phyloP scores from a whole-genome alignment of 2,329 filamentous ascomycete genomes.

The Cercospora janseana region DNA sequence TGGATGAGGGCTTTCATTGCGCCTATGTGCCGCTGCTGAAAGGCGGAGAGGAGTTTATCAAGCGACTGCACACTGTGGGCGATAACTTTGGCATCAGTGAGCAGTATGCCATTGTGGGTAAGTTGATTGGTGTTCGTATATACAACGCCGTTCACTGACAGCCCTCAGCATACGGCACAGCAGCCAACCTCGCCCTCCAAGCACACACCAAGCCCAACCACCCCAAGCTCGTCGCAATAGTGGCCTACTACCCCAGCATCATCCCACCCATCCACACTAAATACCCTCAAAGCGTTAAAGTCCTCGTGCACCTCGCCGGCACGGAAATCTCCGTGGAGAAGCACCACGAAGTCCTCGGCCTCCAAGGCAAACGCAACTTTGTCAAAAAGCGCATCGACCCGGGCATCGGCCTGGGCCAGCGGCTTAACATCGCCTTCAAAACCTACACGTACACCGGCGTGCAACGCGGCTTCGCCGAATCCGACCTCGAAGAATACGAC shows the following conservation, averaged over 20 bases:
- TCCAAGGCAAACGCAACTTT: constrained; percentile 53
- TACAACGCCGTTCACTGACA: constrained; percentile 1
- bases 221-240: constrained; percentile 58
- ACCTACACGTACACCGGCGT: constrained; percentile 57
- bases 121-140: constrained; percentile 3
- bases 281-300: constrained; percentile 45
- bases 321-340: constrained; percentile 50
- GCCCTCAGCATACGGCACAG: constrained; percentile 58
- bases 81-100: constrained; percentile 58
- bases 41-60: constrained; percentile 49
- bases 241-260: constrained; percentile 62
- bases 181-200: constrained; percentile 59
- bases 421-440: constrained; percentile 46
- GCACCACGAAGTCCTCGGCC: constrained; percentile 52
- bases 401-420: constrained; percentile 52
- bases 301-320: constrained; percentile 59
- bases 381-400: constrained; percentile 50
- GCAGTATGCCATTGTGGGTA: constrained; percentile 63
- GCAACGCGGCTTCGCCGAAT: constrained; percentile 68
- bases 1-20: constrained; percentile 60
- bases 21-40: constrained; percentile 55
- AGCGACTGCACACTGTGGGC: constrained; percentile 51
- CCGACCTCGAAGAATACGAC: constrained; percentile 66
- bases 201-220: constrained; percentile 54
- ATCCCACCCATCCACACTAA: constrained; percentile 53